Base-by-base conservation (phyloP, 2,329 filamentous ascomycete species). In the Metarhizium guizhouense region DNA sequence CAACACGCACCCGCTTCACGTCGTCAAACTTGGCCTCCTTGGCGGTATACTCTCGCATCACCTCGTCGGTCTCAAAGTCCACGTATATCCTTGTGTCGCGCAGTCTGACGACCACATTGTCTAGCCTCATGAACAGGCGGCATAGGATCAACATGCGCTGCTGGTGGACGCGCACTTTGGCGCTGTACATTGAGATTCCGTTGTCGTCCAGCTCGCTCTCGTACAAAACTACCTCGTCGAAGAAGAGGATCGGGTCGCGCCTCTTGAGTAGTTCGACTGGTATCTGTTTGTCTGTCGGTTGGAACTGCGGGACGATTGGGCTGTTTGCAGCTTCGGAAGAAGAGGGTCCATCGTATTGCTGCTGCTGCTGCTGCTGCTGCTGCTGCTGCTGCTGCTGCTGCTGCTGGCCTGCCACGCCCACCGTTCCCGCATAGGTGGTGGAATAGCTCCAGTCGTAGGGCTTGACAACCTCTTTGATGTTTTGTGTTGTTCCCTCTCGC, bases 391-490 rank as follows among this genome's bases (percentile, higher is more conserved):
- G 11, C 16, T 43, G 40, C 14, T 18, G 40, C 47, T 64, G 54
- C 56, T 65, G 53, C n/a, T 45, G 16, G n/a, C n/a, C 38, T 58
- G 74, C 68, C 45, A 86, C 72, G 3, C 45, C 20, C 45, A 54
- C 47, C 2, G 87, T 90, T 52, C 94, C 94, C 56, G 80, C 81
- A 72, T 96, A 99, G 62, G 86, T 81, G 40, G 93, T 96, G 61
- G 85, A 94, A 74, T 97, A 99, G 59, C 90, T 96, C 94, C 94
- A 99, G 74, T 99, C 94, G 69, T 95, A 99, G 3, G 93, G 92
- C 74, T 92, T 92, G 54, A 99, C 90, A 30, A 96, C 86, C 68
- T 96, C 90, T 67, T 90, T 90, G 69, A 99, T 96, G 55, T 87
- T 89, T 64, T 91, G 88, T 52, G 88, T 87, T 64, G 88, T 88